Base-by-base conservation (phyloP, 495 filamentous ascomycete genomes). In the Darksidea phi region DNA sequence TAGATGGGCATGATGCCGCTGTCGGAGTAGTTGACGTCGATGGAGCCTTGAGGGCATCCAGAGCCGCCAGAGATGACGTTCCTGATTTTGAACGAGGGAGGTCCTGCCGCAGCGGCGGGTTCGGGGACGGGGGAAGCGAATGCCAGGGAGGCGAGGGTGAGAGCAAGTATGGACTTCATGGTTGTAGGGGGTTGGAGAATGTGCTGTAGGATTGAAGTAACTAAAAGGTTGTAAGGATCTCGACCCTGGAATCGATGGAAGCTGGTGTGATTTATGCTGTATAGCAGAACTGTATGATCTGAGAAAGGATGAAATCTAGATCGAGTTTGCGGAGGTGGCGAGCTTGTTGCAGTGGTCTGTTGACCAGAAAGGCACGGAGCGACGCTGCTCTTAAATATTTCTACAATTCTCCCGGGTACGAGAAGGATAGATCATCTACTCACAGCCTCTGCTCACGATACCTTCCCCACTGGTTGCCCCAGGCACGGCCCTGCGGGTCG, bases 11-110 rank as follows among this genome's bases (percentile, higher is more conserved):
- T 54, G 34, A 67, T 24, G 32, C 23, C 12, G 48, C 46, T 50
- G 43, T 63, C 46, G 36, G 59, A 51, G 25, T 46, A 67, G 60
- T 55, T 43, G 42, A 56, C 38, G 45, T 57, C 60, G 45, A 62
- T 64, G 54, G 59, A 57, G 32, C 60, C 65, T 43, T 67, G 65
- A 12, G 65, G 65, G 43, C 65, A 67, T 5, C 65, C 65, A 17
- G 59, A 62, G 51, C 65, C 65, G 43, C 65, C 65, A n/a, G 59
- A 64, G 59, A 60, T 37, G 34, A 67, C 49, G 23, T 37, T 59
- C n/a, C 21, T 32, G 64, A 67, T 63, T 25, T 57, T 60, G 63
- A 55, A 60, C 15, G 56, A 21, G 10, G 48, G 12, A 0, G 63
- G 63, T 11, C 45, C 42, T 1, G 54, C 13, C 8, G 48, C 53